Evolutionary conservation across 306 rosid genomes (phyloP).

Genomic region (Quercus suber): DNA sequence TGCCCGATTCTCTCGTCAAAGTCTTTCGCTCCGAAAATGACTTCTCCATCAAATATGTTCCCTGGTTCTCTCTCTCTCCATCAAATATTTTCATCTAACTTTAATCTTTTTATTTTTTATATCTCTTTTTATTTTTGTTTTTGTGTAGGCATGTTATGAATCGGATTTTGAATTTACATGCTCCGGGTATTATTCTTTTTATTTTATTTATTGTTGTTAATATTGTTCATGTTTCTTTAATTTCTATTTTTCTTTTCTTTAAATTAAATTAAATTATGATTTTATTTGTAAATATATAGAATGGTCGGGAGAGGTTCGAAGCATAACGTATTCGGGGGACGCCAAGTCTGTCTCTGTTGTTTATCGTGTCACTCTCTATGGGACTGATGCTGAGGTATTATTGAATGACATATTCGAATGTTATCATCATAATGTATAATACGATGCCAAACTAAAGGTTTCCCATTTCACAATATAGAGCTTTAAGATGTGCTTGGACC

Average conservation of each 20-base stretch:
- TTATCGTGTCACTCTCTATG: constrained; percentile 82
- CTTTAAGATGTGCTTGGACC: too few species aligned
- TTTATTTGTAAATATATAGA: constrained; percentile 30
- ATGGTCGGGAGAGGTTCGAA: constrained; percentile 86
- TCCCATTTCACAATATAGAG: too few species aligned
- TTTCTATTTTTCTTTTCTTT: background rate
- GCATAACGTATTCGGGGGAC: constrained; percentile 56
- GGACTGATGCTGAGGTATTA: constrained; percentile 84
- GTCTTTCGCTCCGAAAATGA: constrained; percentile 51
- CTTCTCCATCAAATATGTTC: constrained; percentile 56
- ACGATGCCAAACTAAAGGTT: too few species aligned
- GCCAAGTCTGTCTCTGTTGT: constrained; percentile 74
- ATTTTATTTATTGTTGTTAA: too few species aligned
- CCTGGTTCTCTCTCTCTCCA: constrained; percentile 37
- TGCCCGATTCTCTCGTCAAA: constrained; percentile 66
- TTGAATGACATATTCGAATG: too few species aligned
- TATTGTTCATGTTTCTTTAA: too few species aligned
- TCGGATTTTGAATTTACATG: constrained; percentile 76
- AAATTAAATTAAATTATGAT: background rate
- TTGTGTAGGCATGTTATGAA: constrained; percentile 66
- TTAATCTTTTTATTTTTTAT: background rate
- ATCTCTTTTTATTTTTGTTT: background rate
- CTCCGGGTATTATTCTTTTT: constrained; percentile 44
- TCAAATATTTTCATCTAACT: background rate
- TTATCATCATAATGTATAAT: too few species aligned